Percentiles rank a stretch among this genome's conserved stretches.
Conservation (phyloP, 1,284 basidiomycete genomes). For the Stygiomarasmius scandens region DNA sequence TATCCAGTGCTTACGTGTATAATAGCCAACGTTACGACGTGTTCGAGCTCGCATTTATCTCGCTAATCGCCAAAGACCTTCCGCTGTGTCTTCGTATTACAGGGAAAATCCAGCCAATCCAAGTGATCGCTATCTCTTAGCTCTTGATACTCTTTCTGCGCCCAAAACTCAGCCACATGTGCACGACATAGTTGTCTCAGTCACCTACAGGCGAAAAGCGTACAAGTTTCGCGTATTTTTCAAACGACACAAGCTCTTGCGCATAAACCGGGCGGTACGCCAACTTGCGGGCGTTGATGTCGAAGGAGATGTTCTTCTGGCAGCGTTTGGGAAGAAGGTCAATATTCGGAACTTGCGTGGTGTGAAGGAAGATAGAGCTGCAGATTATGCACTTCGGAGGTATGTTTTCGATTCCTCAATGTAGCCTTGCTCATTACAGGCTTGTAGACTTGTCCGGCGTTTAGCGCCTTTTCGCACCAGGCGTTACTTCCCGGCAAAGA, state of each 20-base stretch:
- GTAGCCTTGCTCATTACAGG: neutral
- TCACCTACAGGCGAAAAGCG: neutral
- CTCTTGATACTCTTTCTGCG: neutral
- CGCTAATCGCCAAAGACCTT: neutral
- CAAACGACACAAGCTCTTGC: constrained; percentile 5
- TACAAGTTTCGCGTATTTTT: constrained; percentile 6
- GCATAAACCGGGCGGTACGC: neutral
- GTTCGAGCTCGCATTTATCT: constrained; percentile 1
- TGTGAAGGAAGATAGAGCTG: neutral
- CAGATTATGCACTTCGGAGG: neutral
- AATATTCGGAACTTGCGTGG: neutral
- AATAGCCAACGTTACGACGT: neutral
- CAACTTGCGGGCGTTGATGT: neutral
- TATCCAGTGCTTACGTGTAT: no score
- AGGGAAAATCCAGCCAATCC: neutral
- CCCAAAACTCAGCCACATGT: neutral
- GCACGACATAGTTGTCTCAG: neutral
- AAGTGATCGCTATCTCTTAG: neutral
- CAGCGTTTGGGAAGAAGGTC: constrained; percentile 1
- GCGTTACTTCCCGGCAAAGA: neutral
- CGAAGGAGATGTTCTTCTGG: constrained; percentile 1
- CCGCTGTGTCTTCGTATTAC: neutral
- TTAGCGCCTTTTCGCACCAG: neutral
- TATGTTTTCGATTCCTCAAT: neutral
- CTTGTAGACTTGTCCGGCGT: neutral